Percentiles rank a stretch among this genome's conserved stretches.
Evolutionary conservation across 768 basidiomycete genomes (phyloP).

Genomic region (Hygrophoropsis aurantiaca): DNA sequence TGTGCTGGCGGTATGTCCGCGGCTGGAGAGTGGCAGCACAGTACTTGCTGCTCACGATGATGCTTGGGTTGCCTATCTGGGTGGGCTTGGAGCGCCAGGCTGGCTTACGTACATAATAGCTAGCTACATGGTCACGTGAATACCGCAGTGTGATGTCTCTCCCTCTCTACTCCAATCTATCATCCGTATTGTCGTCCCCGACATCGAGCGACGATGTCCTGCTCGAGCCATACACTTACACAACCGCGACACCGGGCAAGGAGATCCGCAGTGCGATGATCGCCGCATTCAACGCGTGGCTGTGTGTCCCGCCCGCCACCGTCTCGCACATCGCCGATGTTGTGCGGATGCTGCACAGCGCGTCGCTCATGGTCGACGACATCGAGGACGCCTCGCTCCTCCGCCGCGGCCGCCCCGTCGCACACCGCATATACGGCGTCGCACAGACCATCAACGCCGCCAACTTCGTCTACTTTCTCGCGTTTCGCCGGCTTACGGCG

Average conservation of each 20-base stretch:
- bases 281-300: constrained; percentile 92
- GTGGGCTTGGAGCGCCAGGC: no score
- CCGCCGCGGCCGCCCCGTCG: constrained; percentile 80
- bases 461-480: constrained; percentile 95
- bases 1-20: constrained; percentile 29
- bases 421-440: constrained; percentile 94
- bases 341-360: constrained; percentile 93
- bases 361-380: constrained; percentile 93
- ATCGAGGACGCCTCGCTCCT: constrained; percentile 91
- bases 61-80: constrained; percentile 58
- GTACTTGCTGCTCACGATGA: constrained; percentile 52
- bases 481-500: no score
- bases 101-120: no score
- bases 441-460: constrained; percentile 98
- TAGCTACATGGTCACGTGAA: no score
- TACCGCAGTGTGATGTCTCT: no score
- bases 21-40: no score
- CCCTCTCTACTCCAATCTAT: no score
- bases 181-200: no score
- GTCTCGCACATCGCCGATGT: constrained; percentile 74
- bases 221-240: constrained; percentile 87
- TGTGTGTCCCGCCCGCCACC: constrained; percentile 73
- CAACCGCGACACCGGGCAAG: constrained; percentile 84
- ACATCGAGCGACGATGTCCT: constrained; percentile 39
- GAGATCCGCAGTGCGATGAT: constrained; percentile 87